These are phyloP conservation scores for Lunasporangiospora selenospora DNA, from an alignment of 192 early-diverging fungal genomes.

Conservation along the genomic window DNA sequence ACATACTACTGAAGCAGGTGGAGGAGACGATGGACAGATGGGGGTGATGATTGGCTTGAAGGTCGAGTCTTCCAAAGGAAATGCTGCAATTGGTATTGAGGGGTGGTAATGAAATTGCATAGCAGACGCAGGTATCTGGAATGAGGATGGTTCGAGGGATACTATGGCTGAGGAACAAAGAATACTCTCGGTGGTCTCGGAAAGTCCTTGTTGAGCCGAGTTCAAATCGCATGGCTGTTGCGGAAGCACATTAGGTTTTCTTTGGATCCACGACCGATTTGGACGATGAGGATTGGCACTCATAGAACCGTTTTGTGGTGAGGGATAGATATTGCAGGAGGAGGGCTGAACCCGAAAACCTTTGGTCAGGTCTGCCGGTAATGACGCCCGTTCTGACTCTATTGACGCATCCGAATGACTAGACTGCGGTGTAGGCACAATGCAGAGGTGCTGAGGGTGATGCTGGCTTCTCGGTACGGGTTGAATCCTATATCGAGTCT, in stretches of 20 bases:
- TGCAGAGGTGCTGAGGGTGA: background rate
- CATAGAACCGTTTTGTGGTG: background rate
- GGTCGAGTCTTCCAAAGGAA: background rate
- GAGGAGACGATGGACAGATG: background rate
- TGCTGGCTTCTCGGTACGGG: background rate
- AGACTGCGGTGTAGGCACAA: too few relatives aligned
- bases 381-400: background rate
- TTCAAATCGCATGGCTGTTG: background rate
- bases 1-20: too few relatives aligned
- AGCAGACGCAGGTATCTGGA: background rate
- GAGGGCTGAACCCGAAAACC: background rate
- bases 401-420: too few relatives aligned
- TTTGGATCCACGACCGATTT: background rate
- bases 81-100: slow-evolving; percentile 13
- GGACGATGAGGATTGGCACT: background rate
- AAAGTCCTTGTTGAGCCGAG: too few relatives aligned
- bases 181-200: too few relatives aligned
- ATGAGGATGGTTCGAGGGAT: background rate
- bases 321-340: background rate
- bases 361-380: background rate
- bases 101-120: slow-evolving; percentile 15
- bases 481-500: slow-evolving; percentile 18
- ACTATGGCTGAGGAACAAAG: background rate
- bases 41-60: background rate
- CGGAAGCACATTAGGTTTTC: too few relatives aligned